Evolutionary conservation across 306 rosid species (phyloP).

Genomic region (Dicorynia guianensis): DNA sequence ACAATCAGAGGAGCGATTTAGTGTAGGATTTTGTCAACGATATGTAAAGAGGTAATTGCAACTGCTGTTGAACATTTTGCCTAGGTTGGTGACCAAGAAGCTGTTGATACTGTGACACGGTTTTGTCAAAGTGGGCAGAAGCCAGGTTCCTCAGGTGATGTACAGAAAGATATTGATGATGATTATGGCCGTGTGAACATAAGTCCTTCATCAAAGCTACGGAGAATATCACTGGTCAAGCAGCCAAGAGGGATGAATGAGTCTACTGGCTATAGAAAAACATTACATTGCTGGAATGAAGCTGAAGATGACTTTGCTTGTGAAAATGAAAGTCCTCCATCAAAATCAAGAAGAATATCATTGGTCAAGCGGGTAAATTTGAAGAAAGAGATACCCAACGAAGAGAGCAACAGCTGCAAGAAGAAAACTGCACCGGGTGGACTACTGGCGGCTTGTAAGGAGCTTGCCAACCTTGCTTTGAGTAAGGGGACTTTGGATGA

Average conservation of each 20-base stretch:
- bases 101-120: slow-evolving; percentile 49
- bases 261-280: slow-evolving; percentile 46
- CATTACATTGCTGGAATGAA: slow-evolving; percentile 34
- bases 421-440: slow-evolving; percentile 38
- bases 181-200: slow-evolving; percentile 46
- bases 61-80: slow-evolving; percentile 4
- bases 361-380: slow-evolving; percentile 44
- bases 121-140: slow-evolving; percentile 45
- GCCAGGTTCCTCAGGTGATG: slow-evolving; percentile 38
- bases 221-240: slow-evolving; percentile 60
- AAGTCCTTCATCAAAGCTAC: slow-evolving; percentile 61
- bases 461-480: slow-evolving; percentile 64
- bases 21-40: neutral
- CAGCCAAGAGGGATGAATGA: slow-evolving; percentile 33
- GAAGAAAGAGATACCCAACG: slow-evolving; percentile 47
- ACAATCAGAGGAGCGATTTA: too few relatives aligned
- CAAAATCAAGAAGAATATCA: slow-evolving; percentile 59
- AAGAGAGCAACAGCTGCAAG: slow-evolving; percentile 43
- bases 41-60: neutral
- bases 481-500: slow-evolving; percentile 70
- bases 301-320: slow-evolving; percentile 42
- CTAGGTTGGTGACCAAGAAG: slow-evolving; percentile 72
- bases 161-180: slow-evolving; percentile 31
- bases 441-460: slow-evolving; percentile 68
- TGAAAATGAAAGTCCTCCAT: slow-evolving; percentile 59